phyloP scores from a whole-genome alignment of 2,329 filamentous ascomycete species.

The Penicillium sp. region DNA sequence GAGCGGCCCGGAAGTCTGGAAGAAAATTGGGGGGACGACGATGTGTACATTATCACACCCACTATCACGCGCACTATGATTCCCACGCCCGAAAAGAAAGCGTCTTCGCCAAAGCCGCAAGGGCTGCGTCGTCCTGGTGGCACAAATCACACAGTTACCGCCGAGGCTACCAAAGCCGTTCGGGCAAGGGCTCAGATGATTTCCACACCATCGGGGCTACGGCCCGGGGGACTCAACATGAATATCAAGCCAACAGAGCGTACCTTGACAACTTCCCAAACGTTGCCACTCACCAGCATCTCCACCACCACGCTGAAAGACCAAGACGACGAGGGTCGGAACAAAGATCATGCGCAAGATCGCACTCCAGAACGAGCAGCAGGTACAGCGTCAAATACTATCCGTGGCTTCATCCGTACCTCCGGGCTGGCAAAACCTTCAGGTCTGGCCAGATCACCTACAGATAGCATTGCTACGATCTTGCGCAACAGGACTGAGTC shows the following conservation, averaged over 20 bases:
- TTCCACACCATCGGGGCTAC: slow-evolving; percentile 28
- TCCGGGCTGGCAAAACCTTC: slow-evolving; percentile 29
- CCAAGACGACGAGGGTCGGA: slow-evolving; percentile 5
- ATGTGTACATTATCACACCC: slow-evolving; percentile 41
- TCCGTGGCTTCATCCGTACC: slow-evolving; percentile 41
- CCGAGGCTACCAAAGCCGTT: slow-evolving; percentile 29
- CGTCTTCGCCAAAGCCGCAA: slow-evolving; percentile 14
- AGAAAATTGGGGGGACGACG: slow-evolving; percentile 23
- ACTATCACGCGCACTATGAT: slow-evolving; percentile 44
- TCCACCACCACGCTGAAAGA: slow-evolving; percentile 12
- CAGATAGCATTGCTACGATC: slow-evolving; percentile 25
- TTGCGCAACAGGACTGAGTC: slow-evolving; percentile 23
- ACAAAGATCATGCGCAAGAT: slow-evolving; percentile 2
- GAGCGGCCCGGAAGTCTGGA: slow-evolving; percentile 16
- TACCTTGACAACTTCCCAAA: slow-evolving; percentile 23
- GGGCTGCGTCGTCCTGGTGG: slow-evolving; percentile 22
- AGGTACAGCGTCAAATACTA: slow-evolving; percentile 22
- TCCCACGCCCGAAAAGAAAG: slow-evolving; percentile 28
- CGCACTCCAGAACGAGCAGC: slow-evolving; percentile 1
- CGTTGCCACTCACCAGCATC: slow-evolving; percentile 13
- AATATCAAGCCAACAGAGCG: slow-evolving; percentile 24
- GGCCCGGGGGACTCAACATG: slow-evolving; percentile 24
- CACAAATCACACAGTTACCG: slow-evolving; percentile 20
- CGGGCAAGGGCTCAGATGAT: slow-evolving; percentile 27
- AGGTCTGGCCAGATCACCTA: slow-evolving; percentile 28